Base-by-base conservation (phyloP, 2,329 filamentous ascomycete species). In the Calonectria hawksworthii region DNA sequence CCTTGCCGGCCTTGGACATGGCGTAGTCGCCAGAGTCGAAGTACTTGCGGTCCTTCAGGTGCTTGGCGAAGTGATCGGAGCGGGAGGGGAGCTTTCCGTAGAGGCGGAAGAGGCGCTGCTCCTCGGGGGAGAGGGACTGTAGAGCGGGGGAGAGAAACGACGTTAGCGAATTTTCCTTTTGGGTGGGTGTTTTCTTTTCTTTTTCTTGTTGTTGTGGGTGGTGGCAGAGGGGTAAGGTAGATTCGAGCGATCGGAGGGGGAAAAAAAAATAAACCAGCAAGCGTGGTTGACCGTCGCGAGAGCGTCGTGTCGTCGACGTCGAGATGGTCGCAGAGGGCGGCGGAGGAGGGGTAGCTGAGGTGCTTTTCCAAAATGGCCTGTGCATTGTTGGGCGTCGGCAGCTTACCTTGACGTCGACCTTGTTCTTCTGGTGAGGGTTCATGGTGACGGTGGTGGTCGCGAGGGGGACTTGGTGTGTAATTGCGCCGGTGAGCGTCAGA, bases 361-460 rank as follows among this genome's bases (percentile, higher is more conserved):
- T 66, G 75, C 75, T 64, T 74, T 71, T 78, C 68, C 66, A 34
- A 66, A 72, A 72, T 68, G 67, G 77, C 74, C 36, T 50, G 69
- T 66, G 65, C 59, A 68, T 54, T 56, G 66, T 73, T 69, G 71
- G 71, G 71, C 71, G 56, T 51, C 23, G 65, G 56, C 54, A 91
- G 59, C 95, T 89, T 89, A 98, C 97, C 90, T 92, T 96, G 87
- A 98, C 91, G 87, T 99, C 97, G 83, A 99, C 91, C 90, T 99
- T 99, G 91, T 98, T 98, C 91, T 98, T 96, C 90, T 98, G 95
- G 86, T 96, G 95, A 81, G 96, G 96, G 86, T 98, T 98, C 95
- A 99, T 98, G 79, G 81, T 74, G 89, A 70, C 71, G 23, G 47
- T 36, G 47, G 23, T 16, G 18, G 28, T 63, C n/a, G 72, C 32